Evolutionary conservation across 495 filamentous ascomycete genomes (phyloP).

Genomic region (Symbiotaphrina buchneri): DNA sequence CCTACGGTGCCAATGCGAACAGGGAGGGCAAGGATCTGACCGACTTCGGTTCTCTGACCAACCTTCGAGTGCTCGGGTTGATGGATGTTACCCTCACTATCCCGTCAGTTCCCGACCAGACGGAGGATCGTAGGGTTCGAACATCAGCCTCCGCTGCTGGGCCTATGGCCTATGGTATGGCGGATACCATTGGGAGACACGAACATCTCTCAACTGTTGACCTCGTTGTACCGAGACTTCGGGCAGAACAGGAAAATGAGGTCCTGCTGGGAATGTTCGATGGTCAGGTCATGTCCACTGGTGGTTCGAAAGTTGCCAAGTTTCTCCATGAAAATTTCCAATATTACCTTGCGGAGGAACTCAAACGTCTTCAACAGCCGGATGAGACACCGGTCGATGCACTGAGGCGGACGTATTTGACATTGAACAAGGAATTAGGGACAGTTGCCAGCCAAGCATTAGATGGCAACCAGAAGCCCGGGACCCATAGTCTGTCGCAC

Average conservation of each 20-base stretch:
- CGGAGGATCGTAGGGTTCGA: slow-evolving; percentile 81
- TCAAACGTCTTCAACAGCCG: slow-evolving; percentile 36
- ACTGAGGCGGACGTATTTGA: slow-evolving; percentile 63
- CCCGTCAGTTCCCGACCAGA: slow-evolving; percentile 81
- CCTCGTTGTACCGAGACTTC: slow-evolving; percentile 82
- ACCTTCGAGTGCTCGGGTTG: slow-evolving; percentile 72
- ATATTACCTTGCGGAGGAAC: slow-evolving; percentile 57
- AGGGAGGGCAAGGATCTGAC: slow-evolving; percentile 46
- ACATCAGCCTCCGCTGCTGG: slow-evolving; percentile 88
- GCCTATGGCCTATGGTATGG: slow-evolving; percentile 84
- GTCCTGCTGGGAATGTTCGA: slow-evolving; percentile 89
- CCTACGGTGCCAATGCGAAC: slow-evolving; percentile 24
- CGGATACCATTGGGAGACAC: slow-evolving; percentile 78
- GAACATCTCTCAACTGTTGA: slow-evolving; percentile 96
- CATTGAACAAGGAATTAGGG: slow-evolving; percentile 84
- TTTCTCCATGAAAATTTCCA: slow-evolving; percentile 90
- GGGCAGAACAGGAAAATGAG: slow-evolving; percentile 77
- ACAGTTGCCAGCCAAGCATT: slow-evolving; percentile 63
- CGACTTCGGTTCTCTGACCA: slow-evolving; percentile 70
- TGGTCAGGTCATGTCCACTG: slow-evolving; percentile 60
- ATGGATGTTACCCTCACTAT: slow-evolving; percentile 97
- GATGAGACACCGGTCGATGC: slow-evolving; percentile 64
- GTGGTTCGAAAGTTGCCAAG: slow-evolving; percentile 88
- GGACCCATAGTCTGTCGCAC: slow-evolving; percentile 26
- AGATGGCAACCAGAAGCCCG: slow-evolving; percentile 36